Percentiles rank a stretch among this genome's conserved stretches.
phyloP scores from a whole-genome alignment of 2,329 filamentous ascomycete genomes.

The Colletotrichum cuscutae region DNA sequence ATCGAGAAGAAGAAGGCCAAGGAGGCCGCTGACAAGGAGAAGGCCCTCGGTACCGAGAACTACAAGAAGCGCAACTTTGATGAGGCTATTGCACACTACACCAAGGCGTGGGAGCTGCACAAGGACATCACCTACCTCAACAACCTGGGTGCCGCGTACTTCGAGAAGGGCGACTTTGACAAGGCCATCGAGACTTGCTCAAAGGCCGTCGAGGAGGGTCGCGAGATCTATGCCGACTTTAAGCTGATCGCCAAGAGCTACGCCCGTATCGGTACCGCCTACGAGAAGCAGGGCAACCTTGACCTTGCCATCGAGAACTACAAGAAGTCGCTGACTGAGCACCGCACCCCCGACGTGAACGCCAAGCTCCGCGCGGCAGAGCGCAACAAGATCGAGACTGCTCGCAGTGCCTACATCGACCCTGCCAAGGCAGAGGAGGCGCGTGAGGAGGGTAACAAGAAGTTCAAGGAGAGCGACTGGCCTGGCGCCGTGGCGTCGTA shows the following conservation, averaged over 20 bases:
- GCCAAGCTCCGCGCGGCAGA: conserved; percentile 92
- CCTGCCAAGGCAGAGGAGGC: conserved; percentile 94
- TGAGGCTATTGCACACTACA: conserved; percentile 92
- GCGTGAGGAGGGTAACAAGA: conserved; percentile 92
- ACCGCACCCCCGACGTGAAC: conserved; percentile 93
- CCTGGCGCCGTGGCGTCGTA: conserved; percentile 94
- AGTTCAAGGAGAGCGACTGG: conserved; percentile 98
- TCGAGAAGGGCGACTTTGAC: conserved; percentile 95
- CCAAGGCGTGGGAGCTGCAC: conserved; percentile 91
- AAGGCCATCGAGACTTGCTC: conserved; percentile 87
- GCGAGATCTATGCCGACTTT: conserved; percentile 92
- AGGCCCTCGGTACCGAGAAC: conserved; percentile 90
- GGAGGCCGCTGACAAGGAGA: conserved; percentile 92
- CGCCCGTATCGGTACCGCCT: conserved; percentile 90
- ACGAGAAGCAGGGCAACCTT: conserved; percentile 89
- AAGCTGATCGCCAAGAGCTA: conserved; percentile 99
- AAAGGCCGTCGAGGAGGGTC: conserved; percentile 89
- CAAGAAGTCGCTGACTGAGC: conserved; percentile 93
- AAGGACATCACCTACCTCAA: conserved; percentile 99
- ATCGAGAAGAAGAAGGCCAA: conserved; percentile 89
- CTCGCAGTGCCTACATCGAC: conserved; percentile 85
- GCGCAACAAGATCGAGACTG: conserved; percentile 82
- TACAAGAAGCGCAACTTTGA: conserved; percentile 99
- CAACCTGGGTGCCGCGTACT: conserved; percentile 93
- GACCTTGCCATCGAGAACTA: conserved; percentile 86